Evolutionary conservation across 73 alveolate genomes (phyloP), one percentile per base, ranked within the genome.

Genomic region (Paraurostyla sp.): DNA sequence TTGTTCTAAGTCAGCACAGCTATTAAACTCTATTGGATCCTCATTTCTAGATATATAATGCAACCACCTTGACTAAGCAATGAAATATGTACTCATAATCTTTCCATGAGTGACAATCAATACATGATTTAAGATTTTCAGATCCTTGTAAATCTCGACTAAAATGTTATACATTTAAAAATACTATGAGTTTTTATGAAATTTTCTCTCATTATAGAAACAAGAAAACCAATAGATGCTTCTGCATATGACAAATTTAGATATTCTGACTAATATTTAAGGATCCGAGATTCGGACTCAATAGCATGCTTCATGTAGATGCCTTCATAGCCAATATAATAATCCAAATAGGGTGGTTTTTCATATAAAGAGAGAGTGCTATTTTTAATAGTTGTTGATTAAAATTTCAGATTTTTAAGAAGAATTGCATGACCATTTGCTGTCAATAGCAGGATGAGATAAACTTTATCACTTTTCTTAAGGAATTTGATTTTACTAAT

Each of bases 71-170:
- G 9, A 18, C 35, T 3, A 4, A 15, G 50, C 56, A 16, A 38
- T 13, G 41, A 65, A 65, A 58, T 65, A 65, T 1, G 41, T 38
- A 35, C 82, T 65, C 41, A 65, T 33, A 22, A 65, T 65, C 82
- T 65, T 65, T 25, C 82, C 82, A 65, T 65, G 82, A 65, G 82
- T 58, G 40, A 65, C 58, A 36, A 3, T 15, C 13, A 65, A 2
- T 18, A 65, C 25, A n/a, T 4, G 38, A 13, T 40, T 35, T 22
- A 65, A 33, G 9, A 65, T 38, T 65, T 65, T 65, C 1, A 65
- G 42, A 65, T 65, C 82, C 13, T 38, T 4, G 23, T 11, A 65
- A 20, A 65, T 22, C 1, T 33, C 56, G 41, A 65, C 82, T 65
- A 65, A 1, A 65, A 60, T 35, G 23, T 54, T 7, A 54, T 20